These are phyloP conservation scores for Psilocybe tampanensis DNA, from an alignment of 768 basidiomycete genomes.

Conservation along the genomic window DNA sequence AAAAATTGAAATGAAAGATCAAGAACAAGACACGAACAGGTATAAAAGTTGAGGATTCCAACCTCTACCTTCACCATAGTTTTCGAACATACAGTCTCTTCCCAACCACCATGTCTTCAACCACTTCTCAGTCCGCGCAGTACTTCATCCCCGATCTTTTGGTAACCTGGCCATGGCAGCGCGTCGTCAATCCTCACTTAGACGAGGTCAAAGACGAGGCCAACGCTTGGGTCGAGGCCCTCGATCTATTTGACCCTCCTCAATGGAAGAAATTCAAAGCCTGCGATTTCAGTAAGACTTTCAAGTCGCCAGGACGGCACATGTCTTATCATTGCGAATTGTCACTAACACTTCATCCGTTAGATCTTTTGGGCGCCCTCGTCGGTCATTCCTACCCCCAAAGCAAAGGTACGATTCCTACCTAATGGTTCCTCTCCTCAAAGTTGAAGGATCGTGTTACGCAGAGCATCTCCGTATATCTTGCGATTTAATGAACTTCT, in stretches of 20 bases:
- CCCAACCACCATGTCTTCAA: no score
- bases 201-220: conserved; percentile 13
- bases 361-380: conserved; percentile 12
- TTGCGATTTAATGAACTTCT: conserved; percentile 51
- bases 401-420: conserved; percentile 2
- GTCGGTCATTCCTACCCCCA: conserved; percentile 6
- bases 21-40: no score
- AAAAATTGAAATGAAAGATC: no score
- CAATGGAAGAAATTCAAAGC: conserved; percentile 20
- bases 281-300: conserved; percentile 18
- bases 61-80: no score
- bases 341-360: background rate
- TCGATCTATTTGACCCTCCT: conserved; percentile 15
- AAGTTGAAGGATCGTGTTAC: background rate
- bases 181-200: conserved; percentile 5
- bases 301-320: background rate
- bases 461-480: conserved; percentile 20
- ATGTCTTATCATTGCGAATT: background rate
- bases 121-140: conserved; percentile 4
- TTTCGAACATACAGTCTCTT: no score
- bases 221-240: conserved; percentile 17
- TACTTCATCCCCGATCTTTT: conserved; percentile 19
- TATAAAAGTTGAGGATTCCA: no score
- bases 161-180: conserved; percentile 15
- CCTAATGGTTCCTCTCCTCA: background rate